Evolutionary conservation across 345 rosid genomes (phyloP), one percentile per base, ranked within the genome.

Genomic region (Sisymbrium altissimum): DNA sequence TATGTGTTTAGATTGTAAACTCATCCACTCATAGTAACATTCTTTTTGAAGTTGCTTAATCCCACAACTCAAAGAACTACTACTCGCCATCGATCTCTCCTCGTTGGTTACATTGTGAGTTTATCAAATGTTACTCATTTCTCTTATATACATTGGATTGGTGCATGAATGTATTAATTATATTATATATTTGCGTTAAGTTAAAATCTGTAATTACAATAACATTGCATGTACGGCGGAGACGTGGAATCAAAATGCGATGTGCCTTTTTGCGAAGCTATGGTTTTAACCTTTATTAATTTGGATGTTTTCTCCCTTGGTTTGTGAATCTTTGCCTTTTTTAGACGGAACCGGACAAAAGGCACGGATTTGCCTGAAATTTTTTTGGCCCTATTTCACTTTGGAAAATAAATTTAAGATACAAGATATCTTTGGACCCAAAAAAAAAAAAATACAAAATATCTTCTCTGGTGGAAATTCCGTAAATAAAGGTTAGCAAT

Each of bases 11-110:
- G 67, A 1, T 64, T 77, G 76, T 27, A 77, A 30, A 45, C 38
- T 46, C 76, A 64, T 77, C 80, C 72, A 70, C 21, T 64, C 71
- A 44, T 64, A 8, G 60, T 70, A 77, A 64, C 76, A 64, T 12
- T 60, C 36, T 64, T 38, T 48, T 17, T 41, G 66, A 63, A 23
- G 44, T 11, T 70, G 60, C 36, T 12, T 67, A 39, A 57, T 69
- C 44, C 6, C 66, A 40, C 18, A 12, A 67, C 49, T 21, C 48
- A 56, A 60, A 68, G 21, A 40, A 40, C 17, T 10, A 38, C 13
- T 41, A 19, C 12, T 17, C 53, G 18, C 61, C 72, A 76, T 70
- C 41, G n/a, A n/a, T n/a, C n/a, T 63, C 35, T 69, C 30, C 69
- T 53, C 30, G 40, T 53, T 69, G 50, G 49, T 29, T n/a, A 18